Conservation (phyloP, 2,329 filamentous ascomycete genomes). For the Aspergillus japonicus region DNA sequence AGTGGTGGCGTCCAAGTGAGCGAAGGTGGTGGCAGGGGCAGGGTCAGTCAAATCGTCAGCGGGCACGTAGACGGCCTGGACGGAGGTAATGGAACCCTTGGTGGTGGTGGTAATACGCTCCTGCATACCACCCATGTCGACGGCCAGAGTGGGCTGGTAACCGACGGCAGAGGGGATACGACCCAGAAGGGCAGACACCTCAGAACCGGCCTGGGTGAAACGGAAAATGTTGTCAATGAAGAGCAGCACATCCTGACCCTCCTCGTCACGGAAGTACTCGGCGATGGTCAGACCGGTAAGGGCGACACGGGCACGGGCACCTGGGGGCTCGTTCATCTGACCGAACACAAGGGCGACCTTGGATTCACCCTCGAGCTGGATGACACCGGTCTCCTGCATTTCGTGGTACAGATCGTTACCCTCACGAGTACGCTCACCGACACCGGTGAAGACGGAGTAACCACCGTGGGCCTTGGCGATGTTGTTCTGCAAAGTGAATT, state of each 20-base stretch:
- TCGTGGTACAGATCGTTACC: constrained; percentile 99
- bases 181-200: constrained; percentile 98
- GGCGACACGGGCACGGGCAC: constrained; percentile 99
- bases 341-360: constrained; percentile 99
- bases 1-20: constrained; percentile 99
- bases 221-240: constrained; percentile 99
- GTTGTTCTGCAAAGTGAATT: constrained; percentile 70
- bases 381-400: constrained; percentile 99
- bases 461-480: constrained; percentile 99
- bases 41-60: constrained; percentile 99
- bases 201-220: constrained; percentile 99
- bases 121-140: constrained; percentile 99
- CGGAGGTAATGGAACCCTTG: constrained; percentile 99
- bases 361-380: constrained; percentile 97
- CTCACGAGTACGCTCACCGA: constrained; percentile 99
- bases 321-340: constrained; percentile 99
- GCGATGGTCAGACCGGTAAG: constrained; percentile 72
- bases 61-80: constrained; percentile 99
- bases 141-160: constrained; percentile 98
- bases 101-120: constrained; percentile 99
- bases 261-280: constrained; percentile 78
- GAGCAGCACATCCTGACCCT: constrained; percentile 95
- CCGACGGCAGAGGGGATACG: constrained; percentile 99
- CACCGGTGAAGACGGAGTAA: constrained; percentile 99
- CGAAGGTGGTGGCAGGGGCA: constrained; percentile 98